Conservation (phyloP, 75 land plant genomes). For the Pinus albicaulis region DNA sequence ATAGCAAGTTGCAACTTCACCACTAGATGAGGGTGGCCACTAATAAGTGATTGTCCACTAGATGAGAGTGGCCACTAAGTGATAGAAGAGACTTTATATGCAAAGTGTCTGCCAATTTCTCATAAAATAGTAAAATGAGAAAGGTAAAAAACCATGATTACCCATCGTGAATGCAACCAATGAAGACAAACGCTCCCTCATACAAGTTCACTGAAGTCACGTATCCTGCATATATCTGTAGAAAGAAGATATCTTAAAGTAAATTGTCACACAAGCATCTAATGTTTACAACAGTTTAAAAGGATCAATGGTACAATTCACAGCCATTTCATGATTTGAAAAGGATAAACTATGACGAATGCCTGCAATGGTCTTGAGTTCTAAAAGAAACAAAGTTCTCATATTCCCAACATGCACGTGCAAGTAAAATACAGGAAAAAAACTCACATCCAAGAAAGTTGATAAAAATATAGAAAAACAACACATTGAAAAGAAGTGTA, state of each 20-base stretch:
- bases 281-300: neutral
- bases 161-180: conserved; percentile 99
- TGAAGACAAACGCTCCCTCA: conserved; percentile 96
- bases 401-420: neutral
- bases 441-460: neutral
- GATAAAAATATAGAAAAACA: conserved; percentile 6
- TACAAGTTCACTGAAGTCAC: conserved; percentile 79
- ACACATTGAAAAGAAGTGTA: neutral
- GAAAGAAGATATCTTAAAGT: conserved; percentile 8
- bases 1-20: too few species aligned
- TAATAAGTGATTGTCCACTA: too few species aligned
- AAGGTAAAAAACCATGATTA: conserved; percentile 17
- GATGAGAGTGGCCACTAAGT: too few species aligned
- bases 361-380: neutral
- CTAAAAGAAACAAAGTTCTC: too few species aligned
- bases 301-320: neutral
- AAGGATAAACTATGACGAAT: neutral
- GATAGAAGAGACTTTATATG: too few species aligned
- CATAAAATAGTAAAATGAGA: neutral
- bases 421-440: neutral
- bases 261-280: neutral
- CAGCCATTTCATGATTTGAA: neutral
- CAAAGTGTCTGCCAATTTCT: too few species aligned
- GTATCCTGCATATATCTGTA: conserved; percentile 81
- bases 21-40: too few species aligned